Evolutionary conservation across 164 flowering plant genomes (phyloP).

Genomic region (Litsea cubeba): DNA sequence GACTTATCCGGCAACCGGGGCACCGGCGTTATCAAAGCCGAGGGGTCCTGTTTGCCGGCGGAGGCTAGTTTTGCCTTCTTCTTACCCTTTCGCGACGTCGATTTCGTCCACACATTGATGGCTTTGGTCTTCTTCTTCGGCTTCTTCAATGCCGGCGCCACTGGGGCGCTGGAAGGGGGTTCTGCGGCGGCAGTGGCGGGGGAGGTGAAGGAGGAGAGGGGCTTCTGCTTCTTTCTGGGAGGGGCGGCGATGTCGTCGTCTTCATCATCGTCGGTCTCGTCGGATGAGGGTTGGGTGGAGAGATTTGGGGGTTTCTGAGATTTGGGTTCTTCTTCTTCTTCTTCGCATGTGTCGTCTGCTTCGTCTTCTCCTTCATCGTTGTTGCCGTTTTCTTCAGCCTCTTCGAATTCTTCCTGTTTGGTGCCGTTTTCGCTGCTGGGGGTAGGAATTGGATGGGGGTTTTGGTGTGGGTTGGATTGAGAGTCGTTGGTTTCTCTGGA

Average conservation of each 20-base stretch:
- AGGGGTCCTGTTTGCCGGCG: slow-evolving; percentile 32
- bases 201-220: slow-evolving; percentile 19
- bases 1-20: slow-evolving; percentile 64
- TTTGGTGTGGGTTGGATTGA: background rate
- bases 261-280: slow-evolving; percentile 8
- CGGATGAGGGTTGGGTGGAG: background rate
- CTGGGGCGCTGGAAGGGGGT: background rate
- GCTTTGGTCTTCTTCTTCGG: slow-evolving; percentile 47
- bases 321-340: background rate
- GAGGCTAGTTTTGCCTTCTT: slow-evolving; percentile 30
- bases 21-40: slow-evolving; percentile 59
- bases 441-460: background rate
- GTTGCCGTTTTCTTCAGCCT: slow-evolving; percentile 23
- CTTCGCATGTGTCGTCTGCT: background rate
- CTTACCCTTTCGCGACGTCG: slow-evolving; percentile 64
- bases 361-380: slow-evolving; percentile 20
- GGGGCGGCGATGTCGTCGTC: background rate
- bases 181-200: background rate
- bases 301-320: slow-evolving; percentile 16
- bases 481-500: slow-evolving; percentile 10
- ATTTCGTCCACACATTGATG: slow-evolving; percentile 68
- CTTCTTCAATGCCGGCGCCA: slow-evolving; percentile 30
- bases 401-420: slow-evolving; percentile 25
- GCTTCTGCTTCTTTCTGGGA: slow-evolving; percentile 47
- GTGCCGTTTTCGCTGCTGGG: slow-evolving; percentile 8